Evolutionary conservation across 2,329 filamentous ascomycete genomes (phyloP).

Genomic region (Colletotrichum godetiae): DNA sequence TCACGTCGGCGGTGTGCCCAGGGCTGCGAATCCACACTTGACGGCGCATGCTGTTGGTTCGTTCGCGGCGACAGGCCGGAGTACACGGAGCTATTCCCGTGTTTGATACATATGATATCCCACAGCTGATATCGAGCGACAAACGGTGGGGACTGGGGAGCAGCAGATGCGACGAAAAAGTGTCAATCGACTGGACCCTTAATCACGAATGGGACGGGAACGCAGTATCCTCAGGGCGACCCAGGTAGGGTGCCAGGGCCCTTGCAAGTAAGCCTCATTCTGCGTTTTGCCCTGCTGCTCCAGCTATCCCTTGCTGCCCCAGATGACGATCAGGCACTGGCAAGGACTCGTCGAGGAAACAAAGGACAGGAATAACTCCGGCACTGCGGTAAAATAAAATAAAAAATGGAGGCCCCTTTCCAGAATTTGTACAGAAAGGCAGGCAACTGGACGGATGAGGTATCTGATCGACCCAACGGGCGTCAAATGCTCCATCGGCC

Average conservation of each 20-base stretch:
- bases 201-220: not conserved
- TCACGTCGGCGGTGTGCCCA: conserved; percentile 16
- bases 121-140: not conserved
- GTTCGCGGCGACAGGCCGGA: not conserved
- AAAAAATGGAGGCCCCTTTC: not conserved
- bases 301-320: conserved; percentile 9
- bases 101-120: not conserved
- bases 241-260: conserved; percentile 18
- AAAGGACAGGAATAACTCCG: not conserved
- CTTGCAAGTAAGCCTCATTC: conserved; percentile 33
- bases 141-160: not conserved
- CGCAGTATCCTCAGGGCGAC: not conserved
- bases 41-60: not conserved
- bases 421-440: not conserved
- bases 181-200: not conserved
- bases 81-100: not conserved
- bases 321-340: conserved; percentile 27
- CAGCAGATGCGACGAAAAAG: not conserved
- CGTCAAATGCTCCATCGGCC: not conserved
- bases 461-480: not conserved
- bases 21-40: not conserved
- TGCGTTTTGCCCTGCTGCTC: conserved; percentile 11
- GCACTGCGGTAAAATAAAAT: not conserved
- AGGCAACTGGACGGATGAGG: not conserved
- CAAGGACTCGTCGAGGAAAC: conserved; percentile 2